phyloP scores from a whole-genome alignment of 2,329 filamentous ascomycete species.

The Tricladium varicosporioides region DNA sequence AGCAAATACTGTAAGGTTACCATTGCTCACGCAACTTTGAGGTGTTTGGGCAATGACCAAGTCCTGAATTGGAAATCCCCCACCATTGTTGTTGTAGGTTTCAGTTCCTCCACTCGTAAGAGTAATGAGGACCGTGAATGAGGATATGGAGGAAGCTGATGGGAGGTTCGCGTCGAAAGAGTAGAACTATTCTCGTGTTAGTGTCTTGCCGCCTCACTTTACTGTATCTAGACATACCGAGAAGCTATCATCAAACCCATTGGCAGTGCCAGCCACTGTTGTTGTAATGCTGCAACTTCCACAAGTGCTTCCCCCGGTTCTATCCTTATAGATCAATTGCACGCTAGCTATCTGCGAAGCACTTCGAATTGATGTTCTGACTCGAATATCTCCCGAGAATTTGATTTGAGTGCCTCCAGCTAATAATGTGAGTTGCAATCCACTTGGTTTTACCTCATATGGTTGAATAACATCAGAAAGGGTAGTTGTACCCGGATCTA shows the following conservation, averaged over 20 bases:
- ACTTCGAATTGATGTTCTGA: constrained; percentile 49
- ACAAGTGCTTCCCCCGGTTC: constrained; percentile 41
- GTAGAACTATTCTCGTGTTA: constrained; percentile 25
- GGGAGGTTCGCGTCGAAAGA: constrained; percentile 44
- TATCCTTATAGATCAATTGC: constrained; percentile 54
- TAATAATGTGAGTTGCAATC: constrained; percentile 53
- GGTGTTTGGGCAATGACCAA: constrained; percentile 52
- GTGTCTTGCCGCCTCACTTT: constrained; percentile 17
- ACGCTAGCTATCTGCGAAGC: constrained; percentile 45
- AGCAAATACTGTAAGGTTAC: constrained; percentile 27
- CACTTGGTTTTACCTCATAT: constrained; percentile 59
- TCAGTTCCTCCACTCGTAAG: constrained; percentile 45
- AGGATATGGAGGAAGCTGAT: constrained; percentile 57
- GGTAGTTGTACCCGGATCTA: constrained; percentile 46
- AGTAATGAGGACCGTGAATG: constrained; percentile 55
- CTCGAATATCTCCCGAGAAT: constrained; percentile 55
- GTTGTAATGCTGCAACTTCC: constrained; percentile 46
- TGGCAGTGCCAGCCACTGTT: constrained; percentile 45
- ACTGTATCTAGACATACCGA: constrained; percentile 46
- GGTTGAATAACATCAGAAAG: constrained; percentile 52
- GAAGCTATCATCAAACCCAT: constrained; percentile 61
- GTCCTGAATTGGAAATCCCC: constrained; percentile 53
- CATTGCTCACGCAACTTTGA: constrained; percentile 51
- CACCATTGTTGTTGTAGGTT: constrained; percentile 56
- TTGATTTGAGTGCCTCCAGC: constrained; percentile 46